Base-by-base conservation (phyloP, 495 filamentous ascomycete species). In the Parmelia sp. region DNA sequence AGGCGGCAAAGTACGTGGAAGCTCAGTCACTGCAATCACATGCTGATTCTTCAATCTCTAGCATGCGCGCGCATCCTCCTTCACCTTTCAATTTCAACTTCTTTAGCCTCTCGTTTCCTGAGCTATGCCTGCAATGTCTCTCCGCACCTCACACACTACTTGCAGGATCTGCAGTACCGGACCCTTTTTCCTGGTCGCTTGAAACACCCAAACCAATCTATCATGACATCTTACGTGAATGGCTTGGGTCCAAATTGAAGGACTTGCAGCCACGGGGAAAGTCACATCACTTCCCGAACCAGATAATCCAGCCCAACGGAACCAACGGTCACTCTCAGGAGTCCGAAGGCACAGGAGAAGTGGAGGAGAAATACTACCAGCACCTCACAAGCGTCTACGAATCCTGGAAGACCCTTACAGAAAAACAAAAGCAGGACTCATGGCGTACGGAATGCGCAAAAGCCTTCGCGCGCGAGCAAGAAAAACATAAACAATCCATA, bases 81-180 rank as follows among this genome's bases (percentile, higher is more conserved):
- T 82, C 73, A 35, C 88, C 88, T 0, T 96, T 96, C 72, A 85
- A 91, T 66, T 92, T 96, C 75, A 89, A 96, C 64, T 86, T 91
- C 37, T 85, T 89, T 63, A 74, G 86, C 31, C 83, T 94, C 65
- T 88, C 87, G 33, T 96, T 95, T 67, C 91, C 91, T 10, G 86
- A 87, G 25, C 82, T 96, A 27, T 89, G 86, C 45, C 82, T 96
- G 10, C 87, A 87, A 65, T 86, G 92, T 65, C 85, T 96, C 5
- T 86, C 88, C 47, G 78, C 88, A 35, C 92, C 92, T 21, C 85
- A 88, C 17, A 90, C 88, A 1, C 75, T 96, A 4, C 90, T 90
- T 72, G 78, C 84, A 31, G 78, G 84, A 8, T 88, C 85, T 7
- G 88, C 84, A n/a, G 80, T 93, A 64, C 75, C 90, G 4, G 88